These are phyloP conservation scores for Zoysia matrella DNA, from an alignment of 202 grass and related monocot genomes.

Conservation along the genomic window DNA sequence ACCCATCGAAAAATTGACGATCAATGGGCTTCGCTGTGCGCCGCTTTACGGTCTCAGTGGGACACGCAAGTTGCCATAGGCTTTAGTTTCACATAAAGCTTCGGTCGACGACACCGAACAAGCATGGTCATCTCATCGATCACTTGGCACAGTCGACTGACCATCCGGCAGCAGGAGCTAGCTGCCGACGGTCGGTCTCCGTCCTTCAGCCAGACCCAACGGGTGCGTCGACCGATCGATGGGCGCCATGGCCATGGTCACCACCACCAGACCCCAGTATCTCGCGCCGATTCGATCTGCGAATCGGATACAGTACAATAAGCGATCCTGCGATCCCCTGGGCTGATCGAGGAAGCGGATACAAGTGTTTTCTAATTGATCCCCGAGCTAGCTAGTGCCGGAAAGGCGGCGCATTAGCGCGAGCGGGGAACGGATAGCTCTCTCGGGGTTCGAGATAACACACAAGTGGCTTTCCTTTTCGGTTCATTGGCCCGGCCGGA, in stretches of 20 bases:
- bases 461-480: slow-evolving; percentile 43
- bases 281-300: slow-evolving; percentile 20
- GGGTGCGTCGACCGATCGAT: background rate
- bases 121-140: slow-evolving; percentile 4
- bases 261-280: background rate
- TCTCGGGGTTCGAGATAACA: background rate
- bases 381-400: background rate
- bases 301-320: background rate
- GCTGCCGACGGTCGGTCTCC: too few relatives aligned
- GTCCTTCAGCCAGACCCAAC: background rate
- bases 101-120: background rate
- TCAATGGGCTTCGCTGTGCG: slow-evolving; percentile 2
- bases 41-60: slow-evolving; percentile 29
- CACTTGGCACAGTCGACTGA: background rate
- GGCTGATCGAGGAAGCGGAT: slow-evolving; percentile 7
- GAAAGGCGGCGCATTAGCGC: slow-evolving; percentile 1
- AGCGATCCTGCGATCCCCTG: background rate
- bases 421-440: background rate
- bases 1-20: background rate
- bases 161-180: too few relatives aligned
- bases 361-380: slow-evolving; percentile 43
- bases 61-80: slow-evolving; percentile 46
- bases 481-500: background rate
- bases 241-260: background rate
- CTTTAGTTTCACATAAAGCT: slow-evolving; percentile 25